These are phyloP conservation scores for Mycena indigotica DNA, from an alignment of 768 basidiomycete species.

Conservation along the genomic window DNA sequence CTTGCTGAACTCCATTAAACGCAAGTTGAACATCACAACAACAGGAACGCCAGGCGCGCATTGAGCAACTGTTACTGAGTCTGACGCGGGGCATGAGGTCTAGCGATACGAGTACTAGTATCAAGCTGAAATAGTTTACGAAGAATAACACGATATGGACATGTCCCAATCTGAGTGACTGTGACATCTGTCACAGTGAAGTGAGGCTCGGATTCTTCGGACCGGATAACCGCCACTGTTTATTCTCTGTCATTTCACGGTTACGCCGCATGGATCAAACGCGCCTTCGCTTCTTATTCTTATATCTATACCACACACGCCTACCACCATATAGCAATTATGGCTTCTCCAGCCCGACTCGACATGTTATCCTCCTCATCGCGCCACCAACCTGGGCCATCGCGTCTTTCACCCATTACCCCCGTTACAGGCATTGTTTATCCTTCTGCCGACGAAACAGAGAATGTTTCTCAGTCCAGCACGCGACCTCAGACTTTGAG, in stretches of 20 bases:
- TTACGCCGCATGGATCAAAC: neutral
- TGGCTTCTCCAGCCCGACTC: neutral
- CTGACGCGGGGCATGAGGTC: conserved; percentile 65
- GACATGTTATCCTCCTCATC: neutral
- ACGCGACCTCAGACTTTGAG: conserved; percentile 6
- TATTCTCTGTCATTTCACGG: neutral
- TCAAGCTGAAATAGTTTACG: conserved; percentile 15
- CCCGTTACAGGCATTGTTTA: conserved; percentile 17
- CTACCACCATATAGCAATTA: neutral
- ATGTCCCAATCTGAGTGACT: too few species aligned
- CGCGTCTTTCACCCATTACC: conserved; percentile 8
- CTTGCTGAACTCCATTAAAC: neutral
- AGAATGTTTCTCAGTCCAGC: neutral
- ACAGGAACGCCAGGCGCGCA: conserved; percentile 75
- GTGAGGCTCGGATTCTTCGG: too few species aligned
- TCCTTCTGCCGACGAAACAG: conserved; percentile 14
- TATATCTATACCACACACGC: neutral
- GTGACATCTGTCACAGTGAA: too few species aligned
- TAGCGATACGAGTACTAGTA: conserved; percentile 39
- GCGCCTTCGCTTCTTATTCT: neutral
- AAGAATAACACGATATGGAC: too few species aligned
- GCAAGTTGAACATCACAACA: conserved; percentile 2
- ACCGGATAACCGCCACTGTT: too few species aligned
- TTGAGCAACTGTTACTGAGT: conserved; percentile 70
- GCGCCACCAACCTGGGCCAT: neutral